phyloP scores from a whole-genome alignment of 164 flowering plant genomes.

The Stephania cephalantha region DNA sequence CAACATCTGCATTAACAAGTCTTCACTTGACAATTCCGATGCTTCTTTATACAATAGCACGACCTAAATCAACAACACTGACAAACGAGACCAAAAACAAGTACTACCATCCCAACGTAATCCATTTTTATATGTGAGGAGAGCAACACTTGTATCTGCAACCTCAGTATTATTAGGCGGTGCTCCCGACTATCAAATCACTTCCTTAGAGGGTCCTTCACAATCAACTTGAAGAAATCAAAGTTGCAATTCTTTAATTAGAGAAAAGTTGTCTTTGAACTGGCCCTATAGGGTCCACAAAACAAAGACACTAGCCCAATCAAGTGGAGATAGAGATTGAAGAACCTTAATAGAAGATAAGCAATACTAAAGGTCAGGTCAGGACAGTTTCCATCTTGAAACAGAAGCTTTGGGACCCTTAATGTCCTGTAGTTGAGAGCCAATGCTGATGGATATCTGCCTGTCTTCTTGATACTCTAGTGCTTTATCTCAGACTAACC shows the following conservation, averaged over 20 bases:
- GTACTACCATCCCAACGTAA: too few relatives aligned
- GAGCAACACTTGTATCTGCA: too few relatives aligned
- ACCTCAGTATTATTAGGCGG: too few relatives aligned
- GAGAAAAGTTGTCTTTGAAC: neutral
- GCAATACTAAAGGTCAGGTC: constrained; percentile 14
- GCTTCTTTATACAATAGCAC: too few relatives aligned
- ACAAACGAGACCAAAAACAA: too few relatives aligned
- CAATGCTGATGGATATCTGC: constrained; percentile 34
- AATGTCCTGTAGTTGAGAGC: constrained; percentile 39
- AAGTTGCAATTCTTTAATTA: constrained; percentile 14
- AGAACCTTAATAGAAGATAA: constrained; percentile 28
- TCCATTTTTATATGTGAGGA: too few relatives aligned
- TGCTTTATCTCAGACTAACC: constrained; percentile 24
- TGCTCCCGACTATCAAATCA: too few relatives aligned
- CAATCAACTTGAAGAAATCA: constrained; percentile 14
- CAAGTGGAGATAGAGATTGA: constrained; percentile 14
- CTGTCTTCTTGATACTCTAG: constrained; percentile 22
- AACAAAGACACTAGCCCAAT: constrained; percentile 27
- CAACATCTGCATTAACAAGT: too few relatives aligned
- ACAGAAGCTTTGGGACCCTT: constrained; percentile 28
- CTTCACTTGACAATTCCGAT: too few relatives aligned
- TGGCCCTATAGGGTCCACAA: constrained; percentile 28
- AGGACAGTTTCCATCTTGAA: constrained; percentile 17
- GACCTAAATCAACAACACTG: too few relatives aligned
- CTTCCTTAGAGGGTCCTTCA: too few relatives aligned